These are phyloP conservation scores for Periglandula ipomoeae DNA, from an alignment of 2,329 filamentous ascomycete species.

Conservation along the genomic window DNA sequence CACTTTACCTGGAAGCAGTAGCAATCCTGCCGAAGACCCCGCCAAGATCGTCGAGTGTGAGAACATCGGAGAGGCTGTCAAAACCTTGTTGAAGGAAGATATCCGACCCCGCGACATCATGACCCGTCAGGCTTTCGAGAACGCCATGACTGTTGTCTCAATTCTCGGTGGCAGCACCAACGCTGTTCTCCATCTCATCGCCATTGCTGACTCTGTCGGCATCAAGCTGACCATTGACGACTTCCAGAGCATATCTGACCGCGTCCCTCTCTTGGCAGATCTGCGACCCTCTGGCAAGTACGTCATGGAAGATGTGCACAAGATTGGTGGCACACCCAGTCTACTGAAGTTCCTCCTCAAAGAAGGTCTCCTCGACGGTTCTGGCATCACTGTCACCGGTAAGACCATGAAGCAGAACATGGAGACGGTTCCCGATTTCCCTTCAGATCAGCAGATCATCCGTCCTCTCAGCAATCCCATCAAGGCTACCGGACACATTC, in stretches of 20 bases:
- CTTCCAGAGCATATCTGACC: slow-evolving; percentile 74
- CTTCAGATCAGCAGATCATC: slow-evolving; percentile 72
- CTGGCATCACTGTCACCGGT: slow-evolving; percentile 75
- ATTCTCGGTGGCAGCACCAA: slow-evolving; percentile 81
- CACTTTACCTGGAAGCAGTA: slow-evolving; percentile 75
- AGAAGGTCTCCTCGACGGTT: slow-evolving; percentile 72
- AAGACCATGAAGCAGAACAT: slow-evolving; percentile 87
- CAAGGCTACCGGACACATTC: slow-evolving; percentile 78
- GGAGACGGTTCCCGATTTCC: slow-evolving; percentile 62
- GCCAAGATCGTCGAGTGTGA: slow-evolving; percentile 67
- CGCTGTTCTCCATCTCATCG: slow-evolving; percentile 75
- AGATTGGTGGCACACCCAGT: slow-evolving; percentile 77
- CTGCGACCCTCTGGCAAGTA: slow-evolving; percentile 81
- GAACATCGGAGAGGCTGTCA: slow-evolving; percentile 62
- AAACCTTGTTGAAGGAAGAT: slow-evolving; percentile 64
- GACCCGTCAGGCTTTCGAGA: slow-evolving; percentile 72
- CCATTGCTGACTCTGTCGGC: slow-evolving; percentile 72
- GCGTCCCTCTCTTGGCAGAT: slow-evolving; percentile 71
- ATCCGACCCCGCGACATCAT: slow-evolving; percentile 71
- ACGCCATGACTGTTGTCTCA: slow-evolving; percentile 76
- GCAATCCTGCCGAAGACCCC: slow-evolving; percentile 65
- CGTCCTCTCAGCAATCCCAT: slow-evolving; percentile 73
- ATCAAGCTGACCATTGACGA: slow-evolving; percentile 78
- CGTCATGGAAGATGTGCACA: slow-evolving; percentile 76
- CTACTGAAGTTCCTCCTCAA: slow-evolving; percentile 83